Percentiles rank a stretch among this genome's conserved stretches.
Evolutionary conservation across 78 protist genomes (phyloP).

Genomic region (Pelomyxa schiedti): DNA sequence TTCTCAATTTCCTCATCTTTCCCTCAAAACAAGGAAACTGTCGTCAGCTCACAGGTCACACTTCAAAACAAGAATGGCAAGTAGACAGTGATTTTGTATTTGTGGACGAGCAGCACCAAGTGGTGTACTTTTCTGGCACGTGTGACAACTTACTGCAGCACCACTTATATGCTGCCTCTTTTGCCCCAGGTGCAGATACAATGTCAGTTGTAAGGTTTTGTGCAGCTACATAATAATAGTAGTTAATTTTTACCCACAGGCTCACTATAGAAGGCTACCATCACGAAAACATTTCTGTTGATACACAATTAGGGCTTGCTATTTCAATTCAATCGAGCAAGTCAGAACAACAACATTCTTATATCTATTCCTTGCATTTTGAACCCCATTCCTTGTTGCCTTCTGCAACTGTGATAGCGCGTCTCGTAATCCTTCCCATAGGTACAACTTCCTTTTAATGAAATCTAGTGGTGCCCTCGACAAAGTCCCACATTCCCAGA

Average conservation of each 20-base stretch:
- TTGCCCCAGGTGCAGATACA: not conserved
- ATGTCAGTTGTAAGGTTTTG: not conserved
- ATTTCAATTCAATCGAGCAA: constrained; percentile 14
- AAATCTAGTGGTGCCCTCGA: not conserved
- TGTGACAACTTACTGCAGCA: constrained; percentile 16
- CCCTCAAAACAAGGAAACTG: not conserved
- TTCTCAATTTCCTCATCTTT: not conserved
- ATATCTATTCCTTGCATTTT: not conserved
- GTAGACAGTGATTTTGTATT: not conserved
- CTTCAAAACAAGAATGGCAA: constrained; percentile 6
- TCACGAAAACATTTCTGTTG: constrained; percentile 9
- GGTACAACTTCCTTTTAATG: not conserved
- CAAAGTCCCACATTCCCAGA: not conserved
- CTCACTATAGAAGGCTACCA: not conserved
- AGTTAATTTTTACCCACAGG: not conserved
- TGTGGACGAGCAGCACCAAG: constrained; percentile 15
- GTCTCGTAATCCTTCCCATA: not conserved
- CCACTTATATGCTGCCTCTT: constrained; percentile 33
- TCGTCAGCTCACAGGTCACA: not conserved
- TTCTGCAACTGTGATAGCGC: not conserved
- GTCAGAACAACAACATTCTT: not conserved
- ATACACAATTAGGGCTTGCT: not conserved
- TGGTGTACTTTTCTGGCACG: constrained; percentile 25
- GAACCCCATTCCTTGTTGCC: not conserved
- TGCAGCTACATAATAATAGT: not conserved